Evolutionary conservation across 2,329 filamentous ascomycete species (phyloP).

Genomic region (Fusarium keratoplasticum): DNA sequence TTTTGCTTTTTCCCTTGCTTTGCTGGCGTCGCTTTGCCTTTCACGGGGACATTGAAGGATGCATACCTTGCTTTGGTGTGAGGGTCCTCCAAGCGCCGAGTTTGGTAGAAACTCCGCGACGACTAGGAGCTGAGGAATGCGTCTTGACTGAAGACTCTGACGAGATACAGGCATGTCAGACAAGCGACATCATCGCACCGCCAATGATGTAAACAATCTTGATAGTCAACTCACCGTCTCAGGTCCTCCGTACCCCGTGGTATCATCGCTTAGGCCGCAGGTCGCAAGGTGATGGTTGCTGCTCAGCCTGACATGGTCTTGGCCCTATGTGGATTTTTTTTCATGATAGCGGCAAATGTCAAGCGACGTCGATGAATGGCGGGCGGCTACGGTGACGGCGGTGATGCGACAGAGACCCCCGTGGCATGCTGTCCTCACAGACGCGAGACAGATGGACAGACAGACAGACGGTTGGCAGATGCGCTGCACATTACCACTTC

Average conservation of each 20-base stretch:
- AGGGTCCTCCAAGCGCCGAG: background rate
- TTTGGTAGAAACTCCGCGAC: slow-evolving; percentile 22
- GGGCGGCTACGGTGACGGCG: slow-evolving; percentile 33
- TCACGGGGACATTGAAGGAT: slow-evolving; percentile 12
- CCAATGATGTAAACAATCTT: slow-evolving; percentile 4
- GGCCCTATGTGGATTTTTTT: background rate
- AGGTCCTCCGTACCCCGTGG: background rate
- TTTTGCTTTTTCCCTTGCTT: slow-evolving; percentile 29
- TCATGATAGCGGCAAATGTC: background rate
- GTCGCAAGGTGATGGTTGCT: background rate
- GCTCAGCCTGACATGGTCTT: background rate
- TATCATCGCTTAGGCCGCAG: background rate
- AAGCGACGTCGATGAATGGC: background rate
- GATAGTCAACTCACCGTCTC: background rate
- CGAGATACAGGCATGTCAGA: slow-evolving; percentile 15
- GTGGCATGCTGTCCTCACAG: background rate
- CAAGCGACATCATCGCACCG: background rate
- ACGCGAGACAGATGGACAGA: background rate
- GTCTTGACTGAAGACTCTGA: background rate
- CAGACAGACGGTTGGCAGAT: slow-evolving; percentile 11
- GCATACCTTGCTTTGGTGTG: slow-evolving; percentile 17
- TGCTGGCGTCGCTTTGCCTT: slow-evolving; percentile 19
- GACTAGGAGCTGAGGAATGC: slow-evolving; percentile 27
- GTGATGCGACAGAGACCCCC: slow-evolving; percentile 28
- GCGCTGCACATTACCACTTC: slow-evolving; percentile 44